Base-by-base conservation (phyloP, 2,329 filamentous ascomycete genomes). In the Ceratocystis ficicola region DNA sequence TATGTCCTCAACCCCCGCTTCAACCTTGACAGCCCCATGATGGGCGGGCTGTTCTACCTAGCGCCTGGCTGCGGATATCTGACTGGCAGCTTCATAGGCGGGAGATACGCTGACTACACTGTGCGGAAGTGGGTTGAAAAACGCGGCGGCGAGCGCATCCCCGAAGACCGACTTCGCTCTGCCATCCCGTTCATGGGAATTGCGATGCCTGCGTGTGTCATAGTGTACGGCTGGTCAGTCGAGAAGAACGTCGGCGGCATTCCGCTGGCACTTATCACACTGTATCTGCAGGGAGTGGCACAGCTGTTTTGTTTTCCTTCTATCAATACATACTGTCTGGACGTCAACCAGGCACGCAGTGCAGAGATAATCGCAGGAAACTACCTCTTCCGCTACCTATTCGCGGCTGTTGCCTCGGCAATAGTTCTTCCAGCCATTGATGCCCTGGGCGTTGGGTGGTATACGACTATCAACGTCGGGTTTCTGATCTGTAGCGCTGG, bases 351-450 rank as follows among this genome's bases (percentile, higher is more conserved):
- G 69, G 79, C 79, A 1, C 78, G 82, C 36, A 84, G 84, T 55
- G 83, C 86, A 2, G 89, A 94, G 71, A 87, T 93, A 2, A 83
- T 90, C 55, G 88, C 88, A 0, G 87, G 88, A 0, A 94, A 93
- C 73, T 94, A 92, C 73, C 84, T 90, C 71, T 78, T 89, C 63
- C 80, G 89, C 5, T 94, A 93, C 73, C 72, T 90, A 5, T 88
- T 91, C 70, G 89, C 85, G 0, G 88, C 87, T 10, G 75, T 83
- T 3, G 88, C 84, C 0, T 88, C 85, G 2, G 89, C 87, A 0
- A 82, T 84, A 1, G 88, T 88, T 65, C 77, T 94, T 66, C 90
- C 90, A 0, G 87, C 86, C 0, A 81, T 91, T n/a, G 78, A 90
- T 68, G 76, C 74, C 36, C 86, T 94, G 65, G 89, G 90, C 2